Base-by-base conservation (phyloP, 1,284 basidiomycete species). In the Pisolithus thermaeus region DNA sequence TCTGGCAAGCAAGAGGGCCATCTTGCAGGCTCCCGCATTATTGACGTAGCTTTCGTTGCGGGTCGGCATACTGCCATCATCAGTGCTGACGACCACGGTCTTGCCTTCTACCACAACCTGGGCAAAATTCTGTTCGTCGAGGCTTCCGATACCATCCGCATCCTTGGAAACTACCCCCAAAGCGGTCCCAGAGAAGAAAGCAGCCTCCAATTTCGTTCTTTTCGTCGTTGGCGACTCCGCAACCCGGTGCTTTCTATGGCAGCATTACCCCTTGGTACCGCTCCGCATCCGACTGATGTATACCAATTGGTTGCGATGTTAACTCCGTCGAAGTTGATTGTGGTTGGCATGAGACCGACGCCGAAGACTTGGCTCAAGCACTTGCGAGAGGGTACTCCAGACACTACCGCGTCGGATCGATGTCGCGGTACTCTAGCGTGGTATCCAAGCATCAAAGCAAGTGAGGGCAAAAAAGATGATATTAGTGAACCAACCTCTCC, bases 41-140 rank as follows among this genome's bases (percentile, higher is more conserved):
- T 90, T 52, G 89, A 81, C 59, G 73, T 99, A 42, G 87, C 84
- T 11, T 99, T 99, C 63, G 83, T 99, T n/a, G 93, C 92, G 7
- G 84, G 86, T 16, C 79, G 96, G 37, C 96, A 97, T 64, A 99
- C 97, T 1, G 94, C 93, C 2, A 81, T 99, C 47, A 84, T 98
- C 36, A 90, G 88, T 9, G 91, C 92, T 1, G 97, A 99, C 66
- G 90, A 95, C 54, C 74, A 82, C 55, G 97, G 97, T 0, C 77
- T 98, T 4, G 90, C 92, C 0, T 99, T 99, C 70, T 98, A 93
- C 68, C 96, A 98, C 69, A 92, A 89, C 49, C 74, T 99, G 2
- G 95, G 97, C 18, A 95, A 92, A 63, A 88, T 99, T 7, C 77
- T 99, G 18, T 97, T 97, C 56, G 89, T 99, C 14, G 93, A 97